A percentile compares a stretch with the other conserved stretches of the same genome.
Evolutionary conservation across 177 flowering plant genomes (phyloP).

Genomic region (Vitis hybrid): DNA sequence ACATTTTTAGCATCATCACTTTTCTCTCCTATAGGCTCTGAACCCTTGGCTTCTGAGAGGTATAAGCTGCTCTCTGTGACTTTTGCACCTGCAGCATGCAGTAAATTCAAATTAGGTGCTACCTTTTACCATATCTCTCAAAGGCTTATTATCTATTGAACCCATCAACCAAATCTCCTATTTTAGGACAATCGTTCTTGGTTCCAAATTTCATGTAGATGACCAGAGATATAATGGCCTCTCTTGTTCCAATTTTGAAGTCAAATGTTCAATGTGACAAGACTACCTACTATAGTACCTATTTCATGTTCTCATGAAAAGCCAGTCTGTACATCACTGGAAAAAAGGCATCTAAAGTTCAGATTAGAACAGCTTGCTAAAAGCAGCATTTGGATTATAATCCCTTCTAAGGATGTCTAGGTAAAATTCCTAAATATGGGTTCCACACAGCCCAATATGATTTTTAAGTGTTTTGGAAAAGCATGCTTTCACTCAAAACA

Average conservation of each 20-base stretch:
- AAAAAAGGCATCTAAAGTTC: neutral
- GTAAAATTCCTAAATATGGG: too few relatives aligned
- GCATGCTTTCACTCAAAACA: too few relatives aligned
- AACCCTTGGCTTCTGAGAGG: conserved; percentile 7
- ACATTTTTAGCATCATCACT: conserved; percentile 7
- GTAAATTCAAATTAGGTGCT: neutral
- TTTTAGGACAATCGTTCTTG: neutral
- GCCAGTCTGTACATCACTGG: neutral
- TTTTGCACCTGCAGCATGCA: conserved; percentile 14
- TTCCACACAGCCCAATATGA: too few relatives aligned
- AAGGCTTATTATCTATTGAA: neutral
- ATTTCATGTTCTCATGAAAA: neutral
- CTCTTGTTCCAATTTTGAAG: too few relatives aligned
- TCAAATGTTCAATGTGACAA: neutral
- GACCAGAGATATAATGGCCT: too few relatives aligned
- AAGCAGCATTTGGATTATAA: too few relatives aligned
- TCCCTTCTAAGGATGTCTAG: too few relatives aligned
- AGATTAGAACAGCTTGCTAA: too few relatives aligned
- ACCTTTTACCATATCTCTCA: neutral
- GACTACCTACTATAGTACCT: neutral
- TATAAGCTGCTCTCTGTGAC: conserved; percentile 8
- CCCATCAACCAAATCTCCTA: neutral
- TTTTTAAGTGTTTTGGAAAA: too few relatives aligned
- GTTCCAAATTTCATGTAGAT: neutral
- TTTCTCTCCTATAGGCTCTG: conserved; percentile 10